phyloP scores from a whole-genome alignment of 306 rosid genomes.

The Potentilla sterilis region DNA sequence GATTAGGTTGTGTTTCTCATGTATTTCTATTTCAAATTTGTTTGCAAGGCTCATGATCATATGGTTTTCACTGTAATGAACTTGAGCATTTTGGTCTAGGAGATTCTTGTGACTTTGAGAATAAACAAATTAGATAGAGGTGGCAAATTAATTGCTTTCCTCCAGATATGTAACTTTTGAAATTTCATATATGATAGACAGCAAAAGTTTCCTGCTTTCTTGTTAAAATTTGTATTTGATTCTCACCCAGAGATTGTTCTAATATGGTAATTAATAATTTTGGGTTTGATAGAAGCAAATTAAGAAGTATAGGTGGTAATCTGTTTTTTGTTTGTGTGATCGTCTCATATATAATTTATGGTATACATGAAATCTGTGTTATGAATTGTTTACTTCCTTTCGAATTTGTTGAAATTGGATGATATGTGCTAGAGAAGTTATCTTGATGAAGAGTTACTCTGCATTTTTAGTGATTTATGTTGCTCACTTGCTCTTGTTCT shows the following conservation, averaged over 20 bases:
- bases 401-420: no score
- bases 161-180: neutral
- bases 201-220: neutral
- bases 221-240: neutral
- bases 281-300: no score
- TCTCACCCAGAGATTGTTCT: neutral
- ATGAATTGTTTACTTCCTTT: no score
- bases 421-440: no score
- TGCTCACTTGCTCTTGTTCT: no score
- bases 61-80: conserved; percentile 14
- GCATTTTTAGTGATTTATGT: neutral
- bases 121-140: conserved; percentile 22
- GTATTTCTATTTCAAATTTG: conserved; percentile 16
- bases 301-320: no score
- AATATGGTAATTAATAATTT: no score
- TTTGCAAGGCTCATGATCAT: conserved; percentile 10
- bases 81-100: conserved; percentile 15
- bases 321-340: no score
- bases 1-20: conserved; percentile 22
- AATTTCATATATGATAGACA: conserved; percentile 5
- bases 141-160: conserved; percentile 10
- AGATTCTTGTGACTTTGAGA: conserved; percentile 17
- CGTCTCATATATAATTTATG: no score
- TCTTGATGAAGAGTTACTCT: no score
- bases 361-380: no score